These are phyloP conservation scores for Phytopythium montanum DNA, from an alignment of 352 stramenopile genomes.

Conservation along the genomic window DNA sequence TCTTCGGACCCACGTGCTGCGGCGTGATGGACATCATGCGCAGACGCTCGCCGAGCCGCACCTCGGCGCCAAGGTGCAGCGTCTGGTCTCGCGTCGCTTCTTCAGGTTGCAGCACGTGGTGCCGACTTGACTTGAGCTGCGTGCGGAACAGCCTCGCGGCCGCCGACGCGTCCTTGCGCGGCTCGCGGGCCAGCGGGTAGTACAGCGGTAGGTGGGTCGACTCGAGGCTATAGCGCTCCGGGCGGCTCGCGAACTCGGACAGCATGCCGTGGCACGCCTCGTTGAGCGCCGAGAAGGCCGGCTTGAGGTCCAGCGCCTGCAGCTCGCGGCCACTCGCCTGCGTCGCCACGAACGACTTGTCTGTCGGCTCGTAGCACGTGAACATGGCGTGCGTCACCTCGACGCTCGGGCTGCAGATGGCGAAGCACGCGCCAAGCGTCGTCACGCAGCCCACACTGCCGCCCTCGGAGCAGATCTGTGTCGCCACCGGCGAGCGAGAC, in stretches of 20 bases:
- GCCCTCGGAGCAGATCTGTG: slow-evolving; percentile 77
- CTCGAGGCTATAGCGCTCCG: slow-evolving; percentile 64
- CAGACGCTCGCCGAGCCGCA: slow-evolving; percentile 57
- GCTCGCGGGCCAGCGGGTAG: slow-evolving; percentile 63
- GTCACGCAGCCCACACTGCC: slow-evolving; percentile 58
- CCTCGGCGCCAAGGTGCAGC: slow-evolving; percentile 48
- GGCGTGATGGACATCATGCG: slow-evolving; percentile 72
- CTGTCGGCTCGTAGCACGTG: slow-evolving; percentile 78
- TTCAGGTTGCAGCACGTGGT: slow-evolving; percentile 74
- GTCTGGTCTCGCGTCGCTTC: slow-evolving; percentile 42
- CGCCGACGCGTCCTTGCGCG: slow-evolving; percentile 28
- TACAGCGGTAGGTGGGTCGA: slow-evolving; percentile 64
- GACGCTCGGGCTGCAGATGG: slow-evolving; percentile 75
- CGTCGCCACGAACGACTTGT: slow-evolving; percentile 62
- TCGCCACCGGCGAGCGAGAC: slow-evolving; percentile 24
- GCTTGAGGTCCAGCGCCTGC: slow-evolving; percentile 61
- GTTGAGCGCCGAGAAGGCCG: slow-evolving; percentile 67
- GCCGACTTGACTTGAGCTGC: slow-evolving; percentile 35
- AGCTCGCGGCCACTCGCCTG: slow-evolving; percentile 63
- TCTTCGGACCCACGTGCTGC: slow-evolving; percentile 46
- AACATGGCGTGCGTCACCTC: slow-evolving; percentile 77
- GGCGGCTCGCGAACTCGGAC: slow-evolving; percentile 52
- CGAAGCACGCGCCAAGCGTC: slow-evolving; percentile 65
- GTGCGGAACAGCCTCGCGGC: slow-evolving; percentile 26
- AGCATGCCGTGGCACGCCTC: slow-evolving; percentile 73